These are phyloP conservation scores for Russula emetica DNA, from an alignment of 768 basidiomycete genomes.

Conservation along the genomic window DNA sequence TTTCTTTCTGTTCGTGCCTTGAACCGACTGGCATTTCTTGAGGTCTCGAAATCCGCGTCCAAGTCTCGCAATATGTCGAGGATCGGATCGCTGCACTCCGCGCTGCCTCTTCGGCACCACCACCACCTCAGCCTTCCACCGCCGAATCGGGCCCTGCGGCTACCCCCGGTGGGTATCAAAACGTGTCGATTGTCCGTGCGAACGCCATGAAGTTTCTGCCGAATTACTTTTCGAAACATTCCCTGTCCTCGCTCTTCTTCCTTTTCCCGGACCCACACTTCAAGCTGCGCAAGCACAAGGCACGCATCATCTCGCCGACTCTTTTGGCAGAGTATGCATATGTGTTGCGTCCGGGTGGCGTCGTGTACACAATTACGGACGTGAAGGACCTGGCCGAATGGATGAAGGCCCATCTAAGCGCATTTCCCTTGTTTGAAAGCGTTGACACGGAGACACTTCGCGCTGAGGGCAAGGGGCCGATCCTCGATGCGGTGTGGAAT, in stretches of 20 bases:
- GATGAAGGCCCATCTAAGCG: conserved; percentile 88
- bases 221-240: conserved; percentile 90
- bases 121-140: conserved; percentile 22
- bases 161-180: conserved; percentile 58
- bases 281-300: conserved; percentile 97
- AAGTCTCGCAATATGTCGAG: conserved; percentile 93
- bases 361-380: conserved; percentile 97
- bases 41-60: conserved; percentile 97
- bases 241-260: conserved; percentile 92
- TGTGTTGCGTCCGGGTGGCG: conserved; percentile 86
- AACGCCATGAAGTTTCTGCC: conserved; percentile 99
- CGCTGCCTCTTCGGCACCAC: conserved; percentile 42
- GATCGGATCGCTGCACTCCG: conserved; percentile 93
- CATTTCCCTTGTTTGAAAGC: conserved; percentile 81
- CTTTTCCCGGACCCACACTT: conserved; percentile 99
- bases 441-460: conserved; percentile 73
- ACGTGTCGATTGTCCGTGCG: conserved; percentile 89
- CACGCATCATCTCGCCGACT: conserved; percentile 97
- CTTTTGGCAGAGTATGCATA: conserved; percentile 97
- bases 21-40: neutral
- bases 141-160: conserved; percentile 24
- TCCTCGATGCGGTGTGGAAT: conserved; percentile 76
- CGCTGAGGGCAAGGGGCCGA: conserved; percentile 66
- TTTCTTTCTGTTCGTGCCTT: neutral
- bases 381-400: conserved; percentile 91